Base-by-base conservation (phyloP, 495 filamentous ascomycete species). In the Podospora bellae-mahoneyi region DNA sequence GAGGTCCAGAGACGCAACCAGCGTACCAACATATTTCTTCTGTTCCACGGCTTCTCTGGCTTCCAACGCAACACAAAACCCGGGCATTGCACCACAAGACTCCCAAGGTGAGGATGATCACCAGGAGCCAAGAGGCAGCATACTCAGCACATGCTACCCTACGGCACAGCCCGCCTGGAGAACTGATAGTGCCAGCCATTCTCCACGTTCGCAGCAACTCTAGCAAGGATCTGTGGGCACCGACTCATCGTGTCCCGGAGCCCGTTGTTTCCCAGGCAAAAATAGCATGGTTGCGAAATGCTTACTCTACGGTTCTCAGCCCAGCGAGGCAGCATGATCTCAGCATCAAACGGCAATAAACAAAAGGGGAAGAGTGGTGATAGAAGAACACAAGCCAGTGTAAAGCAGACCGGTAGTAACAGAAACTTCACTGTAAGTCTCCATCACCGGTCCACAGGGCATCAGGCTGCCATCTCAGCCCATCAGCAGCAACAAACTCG, bases 121-220 rank as follows among this genome's bases (percentile, higher is more conserved):
- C 9, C 39, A 48, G 39, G 9, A 48, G 39, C 39, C 39, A 48
- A 48, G 39, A 48, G 39, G 39, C 39, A 13, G 27, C 34, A 10
- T 4, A 44, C n/a, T 63, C 61, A 63, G 61, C 61, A 63, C 32
- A 39, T 63, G 61, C 30, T 32, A 16, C 27, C 19, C 34, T 63
- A 32, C 61, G 61, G 61, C 61, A 32, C 61, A 26, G 61, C n/a
- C 61, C 61, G 61, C 6, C 18, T 34, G 18, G 32, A 18, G 60
- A 3, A 10, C 30, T 63, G 61, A 63, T 63, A 63, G 61, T 26
- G 13, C 16, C 30, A 63, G 6, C 55, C n/a, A 58, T 20, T 58
- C 55, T 58, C 55, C 55, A 58, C 55, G 55, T 26, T 26, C 55
- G 23, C 23, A 15, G 55, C 26, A 58, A 58, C 55, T 20, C 18